Evolutionary conservation across 2,329 filamentous ascomycete species (phyloP).

Genomic region (Trichoderma citrinoviride): DNA sequence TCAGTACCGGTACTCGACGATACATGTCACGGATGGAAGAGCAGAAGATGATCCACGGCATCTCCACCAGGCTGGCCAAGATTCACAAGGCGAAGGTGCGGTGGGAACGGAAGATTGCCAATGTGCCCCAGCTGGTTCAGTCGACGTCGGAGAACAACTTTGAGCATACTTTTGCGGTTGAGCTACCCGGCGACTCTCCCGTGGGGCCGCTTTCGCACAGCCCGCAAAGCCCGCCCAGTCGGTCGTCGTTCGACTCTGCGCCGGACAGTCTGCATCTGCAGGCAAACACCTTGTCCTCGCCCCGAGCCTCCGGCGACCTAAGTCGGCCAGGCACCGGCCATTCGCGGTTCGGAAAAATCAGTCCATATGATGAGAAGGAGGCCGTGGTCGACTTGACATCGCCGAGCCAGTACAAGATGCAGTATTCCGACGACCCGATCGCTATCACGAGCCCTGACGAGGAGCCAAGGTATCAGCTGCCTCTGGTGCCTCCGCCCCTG

Average conservation of each 20-base stretch:
- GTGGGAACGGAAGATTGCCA: conserved; percentile 51
- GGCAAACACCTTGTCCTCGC: conserved; percentile 42
- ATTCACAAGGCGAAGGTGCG: conserved; percentile 74
- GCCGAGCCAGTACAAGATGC: conserved; percentile 56
- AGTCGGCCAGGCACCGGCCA: conserved; percentile 36
- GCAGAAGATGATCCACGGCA: conserved; percentile 72
- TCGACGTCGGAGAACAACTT: conserved; percentile 41
- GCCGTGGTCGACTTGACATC: conserved; percentile 59
- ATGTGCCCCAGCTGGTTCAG: conserved; percentile 45
- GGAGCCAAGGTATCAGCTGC: conserved; percentile 42
- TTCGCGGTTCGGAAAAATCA: conserved; percentile 31
- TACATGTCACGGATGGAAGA: conserved; percentile 75
- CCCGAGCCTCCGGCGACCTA: conserved; percentile 51
- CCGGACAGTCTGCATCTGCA: conserved; percentile 47
- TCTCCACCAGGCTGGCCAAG: conserved; percentile 77
- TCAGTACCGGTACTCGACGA: conserved; percentile 84
- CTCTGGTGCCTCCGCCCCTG: conserved; percentile 28
- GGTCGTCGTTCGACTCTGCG: conserved; percentile 58
- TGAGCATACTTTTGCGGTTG: conserved; percentile 51
- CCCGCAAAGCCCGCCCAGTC: conserved; percentile 41
- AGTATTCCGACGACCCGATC: conserved; percentile 65
- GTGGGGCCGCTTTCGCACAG: conserved; percentile 34
- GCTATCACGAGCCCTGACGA: conserved; percentile 61
- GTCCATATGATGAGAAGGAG: conserved; percentile 42
- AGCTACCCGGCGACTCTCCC: conserved; percentile 58